Base-by-base conservation (phyloP, 2,329 filamentous ascomycete species). In the Arachnomyces sp. region DNA sequence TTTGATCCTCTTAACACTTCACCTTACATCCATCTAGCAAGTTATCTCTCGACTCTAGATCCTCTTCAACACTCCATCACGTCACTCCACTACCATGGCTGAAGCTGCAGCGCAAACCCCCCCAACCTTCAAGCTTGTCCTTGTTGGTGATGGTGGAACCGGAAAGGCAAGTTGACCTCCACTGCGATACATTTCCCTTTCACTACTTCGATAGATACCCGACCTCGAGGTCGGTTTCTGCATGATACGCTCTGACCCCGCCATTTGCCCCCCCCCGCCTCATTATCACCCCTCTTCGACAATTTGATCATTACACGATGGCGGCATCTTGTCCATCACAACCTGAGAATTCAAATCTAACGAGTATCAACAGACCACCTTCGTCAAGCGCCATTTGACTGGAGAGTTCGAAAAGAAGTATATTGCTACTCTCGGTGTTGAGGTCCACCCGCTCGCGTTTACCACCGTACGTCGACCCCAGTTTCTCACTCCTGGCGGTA, bases 331-430 rank as follows among this genome's bases (percentile, higher is more conserved):
- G 21, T 25, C 21, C 21, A 25, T 9, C 21, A 25, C 21, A 25
- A 25, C 21, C 9, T 25, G 21, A 9, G 9, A 25, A 25, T 25
- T 25, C 9, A 25, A 25, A 25, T 25, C 21, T 25, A 25, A 25
- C 21, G 21, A 25, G 5, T 25, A 25, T 13, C 15, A 43, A 53
- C 64, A 98, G 92, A 98, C 92, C 68, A 98, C 92, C 66, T 98
- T 98, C 72, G 92, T 98, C 78, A 98, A 98, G 84, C 92, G 92
- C 66, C 92, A 98, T 75, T 80, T 96, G 81, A 98, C 92, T 65
- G 92, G 92, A 69, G 92, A 98, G 71, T 98, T 98, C 67, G 92
- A 98, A 77, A 98, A 98, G 85, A 98, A 96, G 78, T 98, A 98
- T 76, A 96, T 98, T 70, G 92, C 92, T 61, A 98, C 92, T 46